Percentiles rank a stretch among this genome's conserved stretches.
phyloP scores from a whole-genome alignment of 345 rosid genomes.

The Sisymbrium irio region DNA sequence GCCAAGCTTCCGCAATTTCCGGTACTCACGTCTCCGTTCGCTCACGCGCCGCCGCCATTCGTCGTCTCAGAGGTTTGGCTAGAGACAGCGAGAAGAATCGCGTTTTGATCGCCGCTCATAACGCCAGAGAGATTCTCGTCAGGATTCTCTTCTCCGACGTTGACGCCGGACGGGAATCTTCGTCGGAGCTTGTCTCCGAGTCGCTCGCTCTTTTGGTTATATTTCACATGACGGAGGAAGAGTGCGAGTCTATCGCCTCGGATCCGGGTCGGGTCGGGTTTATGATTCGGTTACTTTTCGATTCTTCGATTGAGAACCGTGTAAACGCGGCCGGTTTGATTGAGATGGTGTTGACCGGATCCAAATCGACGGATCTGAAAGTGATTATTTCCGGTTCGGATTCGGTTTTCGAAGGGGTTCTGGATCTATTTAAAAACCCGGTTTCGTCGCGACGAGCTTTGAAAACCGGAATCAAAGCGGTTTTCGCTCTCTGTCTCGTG shows the following conservation, averaged over 20 bases:
- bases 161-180: not conserved
- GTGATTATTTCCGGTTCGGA: slow-evolving; percentile 49
- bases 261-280: slow-evolving; percentile 44
- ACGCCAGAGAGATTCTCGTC: slow-evolving; percentile 48
- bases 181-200: slow-evolving; percentile 56
- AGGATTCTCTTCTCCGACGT: slow-evolving; percentile 45
- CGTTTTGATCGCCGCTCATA: slow-evolving; percentile 54
- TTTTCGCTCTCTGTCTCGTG: slow-evolving; percentile 77
- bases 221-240: slow-evolving; percentile 64
- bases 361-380: slow-evolving; percentile 63
- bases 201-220: slow-evolving; percentile 61
- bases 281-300: slow-evolving; percentile 51
- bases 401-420: slow-evolving; percentile 72
- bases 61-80: slow-evolving; percentile 76
- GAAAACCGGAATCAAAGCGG: slow-evolving; percentile 70
- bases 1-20: slow-evolving; percentile 55
- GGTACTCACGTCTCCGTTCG: slow-evolving; percentile 33
- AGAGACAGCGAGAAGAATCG: slow-evolving; percentile 89
- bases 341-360: slow-evolving; percentile 72
- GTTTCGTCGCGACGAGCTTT: slow-evolving; percentile 56
- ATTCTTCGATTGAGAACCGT: slow-evolving; percentile 62
- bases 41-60: slow-evolving; percentile 71
- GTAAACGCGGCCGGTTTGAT: slow-evolving; percentile 74
- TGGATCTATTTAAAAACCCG: slow-evolving; percentile 51
- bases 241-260: slow-evolving; percentile 58